Base-by-base conservation (phyloP, 1,139 yeast species). In the Protomyces lactucae-debilis region DNA sequence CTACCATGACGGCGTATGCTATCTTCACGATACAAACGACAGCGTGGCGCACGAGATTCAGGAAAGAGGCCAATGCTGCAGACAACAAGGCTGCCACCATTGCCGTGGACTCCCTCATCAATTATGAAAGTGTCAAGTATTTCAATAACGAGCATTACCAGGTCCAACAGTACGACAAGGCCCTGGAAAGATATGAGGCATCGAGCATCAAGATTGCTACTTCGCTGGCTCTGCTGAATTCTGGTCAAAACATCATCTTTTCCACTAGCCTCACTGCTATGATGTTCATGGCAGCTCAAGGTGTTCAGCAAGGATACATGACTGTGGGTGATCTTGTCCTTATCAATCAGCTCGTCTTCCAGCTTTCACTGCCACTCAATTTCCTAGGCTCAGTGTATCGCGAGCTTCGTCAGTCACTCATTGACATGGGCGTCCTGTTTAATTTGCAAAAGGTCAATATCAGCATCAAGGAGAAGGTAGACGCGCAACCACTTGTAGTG, bases 271-370 rank as follows among this genome's bases (percentile, higher is more conserved):
- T 95, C 70, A 93, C 99, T 0, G 91, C 87, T 1, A 93, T 95
- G 95, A 95, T 93, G 99, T 93, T 88, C 74, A 86, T 93, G 96
- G 98, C 97, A n/a, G 91, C 97, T 72, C 85, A 85, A 67, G 98
- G 98, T 37, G 95, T 93, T 14, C 85, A 91, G 12, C 76, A 82
- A 3, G 97, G 97, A 0, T 76, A 84, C 0, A 79, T 93, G 66
- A 87, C 95, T 1, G 98, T 95, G 18, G 99, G 99, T 69, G 99
- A 93, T 74, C 79, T 93, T 72, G 99, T 93, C n/a, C 80, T 95
- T 68, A 92, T 93, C 69, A 95, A 95, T 75, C 99, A 95, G 76
- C 81, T 95, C 65, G 98, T 93, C 10, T 93, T 93, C 79, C 99
- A 93, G 77, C 81, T 93, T 61, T 88, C 96, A 45, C 96, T 93